These are phyloP conservation scores for Aspergillus luchuensis DNA, from an alignment of 2,329 filamentous ascomycete species.

Conservation along the genomic window DNA sequence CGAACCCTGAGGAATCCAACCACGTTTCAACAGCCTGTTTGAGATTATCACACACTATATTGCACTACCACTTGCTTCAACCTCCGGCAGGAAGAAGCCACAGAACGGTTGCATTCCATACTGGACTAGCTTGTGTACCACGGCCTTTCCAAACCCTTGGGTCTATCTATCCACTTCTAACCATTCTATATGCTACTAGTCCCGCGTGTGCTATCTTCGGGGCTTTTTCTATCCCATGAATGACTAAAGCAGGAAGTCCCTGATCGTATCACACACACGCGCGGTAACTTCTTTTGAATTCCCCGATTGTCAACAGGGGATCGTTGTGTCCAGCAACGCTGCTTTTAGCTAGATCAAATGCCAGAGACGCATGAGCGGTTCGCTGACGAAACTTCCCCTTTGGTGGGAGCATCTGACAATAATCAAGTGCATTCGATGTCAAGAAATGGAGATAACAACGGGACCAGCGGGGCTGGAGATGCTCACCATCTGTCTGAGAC, in stretches of 20 bases:
- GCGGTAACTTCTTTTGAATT: neutral
- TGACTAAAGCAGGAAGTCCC: neutral
- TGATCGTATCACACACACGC: neutral
- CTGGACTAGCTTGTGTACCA: neutral
- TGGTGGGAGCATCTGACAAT: constrained; percentile 30
- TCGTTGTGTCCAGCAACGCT: neutral
- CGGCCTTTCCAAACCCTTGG: neutral
- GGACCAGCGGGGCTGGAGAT: constrained; percentile 36
- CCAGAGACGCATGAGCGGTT: constrained; percentile 20
- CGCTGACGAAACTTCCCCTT: constrained; percentile 32
- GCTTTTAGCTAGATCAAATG: constrained; percentile 12
- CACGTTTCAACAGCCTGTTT: neutral
- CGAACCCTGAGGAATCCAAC: neutral
- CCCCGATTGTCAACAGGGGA: neutral
- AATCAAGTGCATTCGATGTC: constrained; percentile 23
- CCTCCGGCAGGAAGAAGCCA: neutral
- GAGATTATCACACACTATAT: neutral
- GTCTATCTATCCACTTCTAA: neutral
- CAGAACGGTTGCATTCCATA: neutral
- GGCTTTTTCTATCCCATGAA: neutral
- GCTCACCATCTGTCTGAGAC: constrained; percentile 53
- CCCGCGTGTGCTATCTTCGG: neutral
- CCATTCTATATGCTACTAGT: neutral
- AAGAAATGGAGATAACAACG: constrained; percentile 11
- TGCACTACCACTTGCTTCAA: neutral